Evolutionary conservation across 1,139 yeast species (phyloP), one percentile per base, ranked within the genome.

Genomic region (Kazachstania sp.): DNA sequence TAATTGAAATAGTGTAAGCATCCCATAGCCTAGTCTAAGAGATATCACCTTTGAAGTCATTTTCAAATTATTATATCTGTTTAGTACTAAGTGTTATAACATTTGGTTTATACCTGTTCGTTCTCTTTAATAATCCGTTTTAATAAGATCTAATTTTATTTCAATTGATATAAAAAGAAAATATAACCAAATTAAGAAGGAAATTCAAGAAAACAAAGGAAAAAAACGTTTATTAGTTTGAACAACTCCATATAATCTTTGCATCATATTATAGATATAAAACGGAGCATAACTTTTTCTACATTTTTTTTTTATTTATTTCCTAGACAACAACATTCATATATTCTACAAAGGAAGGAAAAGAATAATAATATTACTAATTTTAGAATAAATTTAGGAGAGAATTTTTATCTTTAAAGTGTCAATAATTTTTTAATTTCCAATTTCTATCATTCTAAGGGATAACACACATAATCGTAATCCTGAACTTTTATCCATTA

Each of bases 41-140:
- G 46, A 38, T 38, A 44, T 18, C 18, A 31, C n/a, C 37, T 13
- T 31, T 40, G 20, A 12, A 34, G 11, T 29, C 16, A 13, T 19
- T 23, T 29, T 35, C 39, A 34, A 34, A 29, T 19, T n/a, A 18
- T 28, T 34, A 32, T 39, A 39, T 44, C 46, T 44, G 26, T 44
- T 44, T 44, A 44, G 46, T 39, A 44, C 46, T 39, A 35, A 35
- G 43, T 39, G 42, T 38, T 31, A 39, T 39, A 38, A 13, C 20
- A 16, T 38, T 36, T 12, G 30, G 20, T 32, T 32, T 38, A 32
- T 39, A 26, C 12, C 30, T 19, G 16, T 30, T 19, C 28, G 26
- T 36, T 30, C 41, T 20, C 19, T 38, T 38, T 30, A 7, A 23
- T 7, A 23, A 23, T 23, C 8, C 28, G 8, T 23, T 23, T 23